phyloP scores from a whole-genome alignment of 805 yeast species.

The Candida boleticola region DNA sequence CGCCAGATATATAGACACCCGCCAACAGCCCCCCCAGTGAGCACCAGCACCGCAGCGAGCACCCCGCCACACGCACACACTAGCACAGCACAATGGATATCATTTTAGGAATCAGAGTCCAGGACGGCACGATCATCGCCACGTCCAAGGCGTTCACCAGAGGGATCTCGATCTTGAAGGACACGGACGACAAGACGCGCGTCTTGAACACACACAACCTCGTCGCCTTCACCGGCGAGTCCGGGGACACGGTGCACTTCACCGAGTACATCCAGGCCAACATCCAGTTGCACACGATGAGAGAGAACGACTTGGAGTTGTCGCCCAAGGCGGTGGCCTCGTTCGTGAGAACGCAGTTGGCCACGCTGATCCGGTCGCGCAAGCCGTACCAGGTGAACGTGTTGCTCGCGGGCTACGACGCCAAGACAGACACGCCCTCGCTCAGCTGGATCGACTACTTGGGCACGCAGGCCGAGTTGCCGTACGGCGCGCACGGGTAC shows the following conservation, averaged over 20 bases:
- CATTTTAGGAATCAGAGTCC: conserved; percentile 78
- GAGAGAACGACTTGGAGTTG: conserved; percentile 74
- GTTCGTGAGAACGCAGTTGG: conserved; percentile 84
- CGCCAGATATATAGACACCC: too few relatives aligned
- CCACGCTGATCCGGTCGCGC: conserved; percentile 78
- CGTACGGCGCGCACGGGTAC: conserved; percentile 98
- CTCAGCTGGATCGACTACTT: conserved; percentile 90
- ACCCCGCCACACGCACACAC: not conserved
- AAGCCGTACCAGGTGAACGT: conserved; percentile 94
- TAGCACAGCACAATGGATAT: conserved; percentile 65
- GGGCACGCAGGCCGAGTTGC: conserved; percentile 87
- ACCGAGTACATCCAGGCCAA: conserved; percentile 95
- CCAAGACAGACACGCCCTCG: conserved; percentile 54
- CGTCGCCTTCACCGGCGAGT: conserved; percentile 90
- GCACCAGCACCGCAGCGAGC: too few relatives aligned
- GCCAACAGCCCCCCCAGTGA: too few relatives aligned
- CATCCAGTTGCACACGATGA: conserved; percentile 79
- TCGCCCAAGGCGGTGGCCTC: conserved; percentile 85
- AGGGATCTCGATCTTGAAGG: conserved; percentile 43
- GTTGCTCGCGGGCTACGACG: conserved; percentile 82
- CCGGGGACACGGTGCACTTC: conserved; percentile 95
- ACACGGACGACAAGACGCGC: conserved; percentile 47
- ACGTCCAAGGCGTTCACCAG: conserved; percentile 94
- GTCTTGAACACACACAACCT: conserved; percentile 70
- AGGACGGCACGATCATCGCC: conserved; percentile 81